Evolutionary conservation across 2,329 filamentous ascomycete genomes (phyloP).

Genomic region (Penicillium sclerotigenum): DNA sequence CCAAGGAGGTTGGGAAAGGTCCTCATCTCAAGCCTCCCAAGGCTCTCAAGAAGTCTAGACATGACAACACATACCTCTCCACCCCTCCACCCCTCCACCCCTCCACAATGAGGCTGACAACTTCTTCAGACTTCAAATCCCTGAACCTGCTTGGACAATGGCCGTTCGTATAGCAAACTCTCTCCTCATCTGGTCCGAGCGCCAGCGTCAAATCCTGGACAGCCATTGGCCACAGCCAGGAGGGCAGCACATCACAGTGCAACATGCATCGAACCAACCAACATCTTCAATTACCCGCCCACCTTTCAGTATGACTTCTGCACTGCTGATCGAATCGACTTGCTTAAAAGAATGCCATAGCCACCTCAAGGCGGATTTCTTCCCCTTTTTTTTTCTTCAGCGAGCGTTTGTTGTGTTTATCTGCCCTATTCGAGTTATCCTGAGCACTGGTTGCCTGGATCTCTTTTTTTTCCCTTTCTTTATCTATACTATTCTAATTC

Average conservation of each 20-base stretch:
- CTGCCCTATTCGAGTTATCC: slow-evolving; percentile 47
- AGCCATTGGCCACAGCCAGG: not conserved
- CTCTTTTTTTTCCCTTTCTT: slow-evolving; percentile 51
- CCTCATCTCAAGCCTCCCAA: not conserved
- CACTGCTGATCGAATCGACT: slow-evolving; percentile 18
- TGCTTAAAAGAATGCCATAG: slow-evolving; percentile 23
- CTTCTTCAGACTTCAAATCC: not conserved
- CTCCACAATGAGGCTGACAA: slow-evolving; percentile 1
- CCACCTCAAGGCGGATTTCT: slow-evolving; percentile 26
- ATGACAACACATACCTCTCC: not conserved
- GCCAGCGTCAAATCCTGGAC: not conserved
- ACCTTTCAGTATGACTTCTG: slow-evolving; percentile 3
- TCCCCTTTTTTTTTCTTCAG: slow-evolving; percentile 55
- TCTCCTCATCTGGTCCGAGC: slow-evolving; percentile 2
- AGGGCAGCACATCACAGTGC: slow-evolving; percentile 7
- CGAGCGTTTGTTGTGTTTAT: slow-evolving; percentile 53
- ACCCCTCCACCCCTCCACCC: not conserved
- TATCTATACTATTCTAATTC: slow-evolving; percentile 38
- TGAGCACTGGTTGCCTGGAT: slow-evolving; percentile 42
- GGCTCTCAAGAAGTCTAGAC: not conserved
- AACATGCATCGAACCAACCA: slow-evolving; percentile 9
- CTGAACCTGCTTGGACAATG: not conserved
- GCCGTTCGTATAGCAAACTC: not conserved
- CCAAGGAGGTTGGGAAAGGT: too few relatives aligned
- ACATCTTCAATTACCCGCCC: slow-evolving; percentile 9